Evolutionary conservation across 83 land plant species (phyloP), one percentile per base, ranked within the genome.

Genomic region (Picea abies): DNA sequence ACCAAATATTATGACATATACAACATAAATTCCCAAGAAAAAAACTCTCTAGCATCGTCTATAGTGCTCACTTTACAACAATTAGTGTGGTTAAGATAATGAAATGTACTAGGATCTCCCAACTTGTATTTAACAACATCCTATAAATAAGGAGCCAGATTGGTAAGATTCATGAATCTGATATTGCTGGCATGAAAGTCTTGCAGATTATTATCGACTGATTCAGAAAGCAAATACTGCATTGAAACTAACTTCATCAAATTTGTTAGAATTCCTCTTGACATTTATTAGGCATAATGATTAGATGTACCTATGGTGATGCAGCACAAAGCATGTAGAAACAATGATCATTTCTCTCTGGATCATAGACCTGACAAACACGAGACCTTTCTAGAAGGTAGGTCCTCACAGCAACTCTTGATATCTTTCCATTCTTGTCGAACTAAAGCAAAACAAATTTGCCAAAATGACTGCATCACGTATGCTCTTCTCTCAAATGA

Each of bases 371-470:
- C 81, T 97, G 99, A 73, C 95, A 96, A 81, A 97, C 99, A 84
- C 99, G 95, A 68, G 98, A 97, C 79, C 98, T 95, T 89, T 97
- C 99, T 58, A 97, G 92, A 72, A 97, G 87, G 84, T 97, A 97
- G 72, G 98, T 97, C 79, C 99, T 86, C 78, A 97, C 90, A 56
- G 98, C 99, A 84, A 95, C 99, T 64, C 98, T 95, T 35, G 98
- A 95, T 75, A 97, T 97, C 64, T 94, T 92, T 20, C 99, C 99
- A 83, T 84, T 90, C 76, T 89, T 81, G 32, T 97, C 98, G 87
- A 97, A 97, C 84, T 97, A 96, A 83, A 97, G 87, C 90, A 93
- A 98, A 68, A 95, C 99, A 88, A 95, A 97, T 90, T 97, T 97
- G n/a, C 99, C 99, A 85, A 97, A 97, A 29, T 96, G 99, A 90